Evolutionary conservation across 805 yeast species (phyloP).

Genomic region (Danielia reshetovae): DNA sequence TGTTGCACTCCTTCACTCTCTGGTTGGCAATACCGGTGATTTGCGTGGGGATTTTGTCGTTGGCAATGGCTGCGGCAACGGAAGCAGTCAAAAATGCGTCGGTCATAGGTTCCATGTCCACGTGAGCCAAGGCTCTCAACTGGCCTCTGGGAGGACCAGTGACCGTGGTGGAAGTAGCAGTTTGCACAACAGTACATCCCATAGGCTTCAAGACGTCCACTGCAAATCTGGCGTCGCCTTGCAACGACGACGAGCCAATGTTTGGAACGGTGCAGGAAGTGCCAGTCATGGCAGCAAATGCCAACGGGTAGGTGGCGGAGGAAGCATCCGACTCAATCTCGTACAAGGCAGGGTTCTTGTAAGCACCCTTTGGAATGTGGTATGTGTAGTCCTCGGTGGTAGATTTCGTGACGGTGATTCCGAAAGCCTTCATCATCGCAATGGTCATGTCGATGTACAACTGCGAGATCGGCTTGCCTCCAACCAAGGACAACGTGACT

Average conservation of each 20-base stretch:
- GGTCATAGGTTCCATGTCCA: constrained; percentile 99
- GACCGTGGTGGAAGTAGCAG: constrained; percentile 84
- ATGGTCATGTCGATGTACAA: constrained; percentile 96
- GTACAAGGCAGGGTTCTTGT: constrained; percentile 77
- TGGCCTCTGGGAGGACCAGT: constrained; percentile 76
- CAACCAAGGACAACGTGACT: constrained; percentile 82
- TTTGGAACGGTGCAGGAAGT: constrained; percentile 90
- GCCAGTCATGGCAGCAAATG: constrained; percentile 95
- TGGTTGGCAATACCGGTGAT: constrained; percentile 97
- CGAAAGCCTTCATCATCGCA: constrained; percentile 89
- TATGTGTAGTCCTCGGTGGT: constrained; percentile 76
- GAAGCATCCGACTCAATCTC: constrained; percentile 96
- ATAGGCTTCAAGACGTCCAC: constrained; percentile 87
- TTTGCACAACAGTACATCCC: constrained; percentile 90
- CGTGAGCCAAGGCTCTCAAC: constrained; percentile 63
- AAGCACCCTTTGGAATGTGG: constrained; percentile 81
- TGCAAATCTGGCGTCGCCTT: constrained; percentile 97
- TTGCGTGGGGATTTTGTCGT: constrained; percentile 50
- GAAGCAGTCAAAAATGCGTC: constrained; percentile 97
- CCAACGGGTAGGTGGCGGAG: constrained; percentile 95
- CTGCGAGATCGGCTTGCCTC: constrained; percentile 96
- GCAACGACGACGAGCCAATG: constrained; percentile 86
- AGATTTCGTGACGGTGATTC: constrained; percentile 70
- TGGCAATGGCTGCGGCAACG: constrained; percentile 93
- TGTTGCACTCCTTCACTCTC: constrained; percentile 94